Percentiles rank a stretch among this genome's conserved stretches.
phyloP scores from a whole-genome alignment of 2,329 filamentous ascomycete species.

The Hypoxylon sp. region DNA sequence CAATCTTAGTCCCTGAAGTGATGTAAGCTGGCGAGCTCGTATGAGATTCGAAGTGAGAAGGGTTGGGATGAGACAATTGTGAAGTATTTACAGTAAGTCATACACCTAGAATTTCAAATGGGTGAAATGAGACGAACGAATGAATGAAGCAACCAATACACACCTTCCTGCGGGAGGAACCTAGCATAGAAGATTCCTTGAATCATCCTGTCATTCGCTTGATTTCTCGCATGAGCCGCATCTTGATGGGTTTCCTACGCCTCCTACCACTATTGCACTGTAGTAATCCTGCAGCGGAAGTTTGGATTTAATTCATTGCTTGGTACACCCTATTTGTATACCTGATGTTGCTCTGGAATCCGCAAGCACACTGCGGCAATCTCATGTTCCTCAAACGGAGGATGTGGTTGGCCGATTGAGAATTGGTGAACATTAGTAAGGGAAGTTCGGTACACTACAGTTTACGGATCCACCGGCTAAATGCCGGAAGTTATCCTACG shows the following conservation, averaged over 20 bases:
- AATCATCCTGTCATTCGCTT: slow-evolving; percentile 64
- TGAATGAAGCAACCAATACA: slow-evolving; percentile 23
- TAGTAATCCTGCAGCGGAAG: not conserved
- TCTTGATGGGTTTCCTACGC: not conserved
- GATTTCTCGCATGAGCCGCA: slow-evolving; percentile 15
- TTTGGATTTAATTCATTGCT: slow-evolving; percentile 1
- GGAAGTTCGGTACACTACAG: no score
- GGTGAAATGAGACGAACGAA: not conserved
- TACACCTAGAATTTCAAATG: not conserved
- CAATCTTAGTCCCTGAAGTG: slow-evolving; percentile 69
- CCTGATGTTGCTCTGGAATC: not conserved
- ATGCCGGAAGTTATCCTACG: slow-evolving; percentile 17
- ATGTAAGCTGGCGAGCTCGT: slow-evolving; percentile 34
- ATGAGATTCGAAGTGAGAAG: slow-evolving; percentile 1
- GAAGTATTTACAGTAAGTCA: not conserved
- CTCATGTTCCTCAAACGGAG: slow-evolving; percentile 13
- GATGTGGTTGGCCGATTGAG: slow-evolving; percentile 16
- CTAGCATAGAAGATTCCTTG: slow-evolving; percentile 78
- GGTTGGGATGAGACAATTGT: slow-evolving; percentile 8
- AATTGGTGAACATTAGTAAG: not conserved
- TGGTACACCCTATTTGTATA: not conserved
- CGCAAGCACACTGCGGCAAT: slow-evolving; percentile 4
- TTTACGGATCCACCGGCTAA: slow-evolving; percentile 22
- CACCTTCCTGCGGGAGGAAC: slow-evolving; percentile 75
- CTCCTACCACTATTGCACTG: not conserved